Evolutionary conservation across 306 rosid genomes (phyloP), one percentile per base, ranked within the genome.

Genomic region (Urtica urens): DNA sequence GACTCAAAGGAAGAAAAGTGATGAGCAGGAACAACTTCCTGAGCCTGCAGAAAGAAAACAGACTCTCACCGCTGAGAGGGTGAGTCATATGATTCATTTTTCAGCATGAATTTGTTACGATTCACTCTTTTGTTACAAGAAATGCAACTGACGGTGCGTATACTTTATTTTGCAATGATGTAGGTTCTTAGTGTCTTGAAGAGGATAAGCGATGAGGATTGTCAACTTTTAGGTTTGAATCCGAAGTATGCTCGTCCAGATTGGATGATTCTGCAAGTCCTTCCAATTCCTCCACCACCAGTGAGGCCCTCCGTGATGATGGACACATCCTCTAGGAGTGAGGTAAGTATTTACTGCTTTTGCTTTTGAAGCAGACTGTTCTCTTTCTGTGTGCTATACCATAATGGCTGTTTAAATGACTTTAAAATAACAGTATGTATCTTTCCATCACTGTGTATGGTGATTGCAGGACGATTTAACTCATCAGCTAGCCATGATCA

Each of bases 281-380:
- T 90, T 59, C 99, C 99, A 10, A 82, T 90, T 58, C 99, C 99
- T 56, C 99, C 99, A 24, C 99, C 93, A 55, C 95, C 99, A 12
- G 99, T 90, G 54, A 85, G 99, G 53, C 99, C 99, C 27, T 90
- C 99, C 47, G 99, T 90, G 26, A 90, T 90, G 99, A 90, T 90
- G 99, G 95, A 90, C 63, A 85, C 95, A 46, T 85, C 99, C 67
- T 90, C 99, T 34, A 75, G 95, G 73, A 90, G 99, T 41, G 99
- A 90, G 99, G 99, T 67, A 75, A 72, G 87, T 52, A 9, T 57
- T 49, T 60, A 50, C 25, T 31, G 30, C 48, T 51, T n/a, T 43
- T 29, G 16, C 41, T 27, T 34, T 17, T 23, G 28, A 16, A 49
- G 39, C 28, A 4, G 18, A 26, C 26, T 10, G 7, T 1, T 35